A percentile compares a stretch with the other conserved stretches of the same genome.
phyloP scores from a whole-genome alignment of 129 eudicot genomes.

The Chrysanthemum makinoi region DNA sequence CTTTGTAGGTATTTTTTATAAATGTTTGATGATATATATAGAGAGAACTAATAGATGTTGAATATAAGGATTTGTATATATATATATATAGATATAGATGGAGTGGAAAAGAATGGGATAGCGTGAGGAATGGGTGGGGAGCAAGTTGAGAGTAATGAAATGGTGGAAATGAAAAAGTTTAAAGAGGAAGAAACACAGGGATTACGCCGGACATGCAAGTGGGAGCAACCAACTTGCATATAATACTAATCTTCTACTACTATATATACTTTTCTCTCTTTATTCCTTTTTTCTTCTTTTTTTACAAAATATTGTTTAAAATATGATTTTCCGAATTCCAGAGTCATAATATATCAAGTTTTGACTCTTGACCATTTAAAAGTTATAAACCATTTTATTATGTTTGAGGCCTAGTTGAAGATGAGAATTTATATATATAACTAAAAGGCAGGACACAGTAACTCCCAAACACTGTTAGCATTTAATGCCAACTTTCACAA shows the following conservation, averaged over 20 bases:
- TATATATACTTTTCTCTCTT: not conserved
- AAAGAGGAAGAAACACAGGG: constrained; percentile 36
- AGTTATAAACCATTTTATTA: too few relatives aligned
- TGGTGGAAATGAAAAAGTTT: constrained; percentile 24
- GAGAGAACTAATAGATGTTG: not conserved
- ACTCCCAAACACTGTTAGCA: too few relatives aligned
- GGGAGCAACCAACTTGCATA: constrained; percentile 57
- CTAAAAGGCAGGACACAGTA: too few relatives aligned
- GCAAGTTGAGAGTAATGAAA: constrained; percentile 30
- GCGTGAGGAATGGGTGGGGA: constrained; percentile 29
- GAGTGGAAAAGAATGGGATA: constrained; percentile 9
- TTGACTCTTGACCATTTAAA: too few relatives aligned
- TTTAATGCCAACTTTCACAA: too few relatives aligned
- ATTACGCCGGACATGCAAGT: constrained; percentile 68
- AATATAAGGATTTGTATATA: not conserved
- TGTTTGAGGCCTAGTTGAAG: too few relatives aligned
- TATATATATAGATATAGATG: not conserved
- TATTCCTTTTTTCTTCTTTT: not conserved
- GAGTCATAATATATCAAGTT: too few relatives aligned
- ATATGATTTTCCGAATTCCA: too few relatives aligned
- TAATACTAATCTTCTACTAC: not conserved
- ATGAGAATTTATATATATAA: too few relatives aligned
- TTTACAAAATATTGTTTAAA: too few relatives aligned
- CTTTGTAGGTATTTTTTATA: not conserved
- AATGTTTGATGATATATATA: not conserved